Base-by-base conservation (phyloP, 768 basidiomycete genomes). In the Pholiota molesta region DNA sequence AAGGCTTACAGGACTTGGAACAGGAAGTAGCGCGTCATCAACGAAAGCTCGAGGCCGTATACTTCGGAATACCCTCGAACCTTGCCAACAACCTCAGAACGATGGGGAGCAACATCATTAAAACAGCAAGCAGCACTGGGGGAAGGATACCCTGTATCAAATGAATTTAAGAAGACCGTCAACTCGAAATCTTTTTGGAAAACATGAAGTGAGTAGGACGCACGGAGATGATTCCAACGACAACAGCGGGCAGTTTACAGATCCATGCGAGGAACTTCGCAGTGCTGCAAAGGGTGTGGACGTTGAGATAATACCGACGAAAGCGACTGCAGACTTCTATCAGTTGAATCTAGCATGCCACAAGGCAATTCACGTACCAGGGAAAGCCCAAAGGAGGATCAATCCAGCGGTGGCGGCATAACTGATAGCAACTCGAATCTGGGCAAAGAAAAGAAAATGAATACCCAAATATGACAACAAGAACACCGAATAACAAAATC, bases 1-100 rank as follows among this genome's bases (percentile, higher is more conserved):
- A 23, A 49, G 37, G 86, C 93, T 65, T 75, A 96, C 94, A 57
- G 77, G 53, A 96, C 92, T 78, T 92, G 90, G 83, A 97, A 97
- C 65, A 94, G 78, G 78, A 97, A 97, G 77, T 83, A 99, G 21
- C 97, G 81, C 1, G 87, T 88, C 96, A 98, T 97, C 70, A 99
- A 75, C 55, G 90, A 92, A 5, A 97, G 82, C 68, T 99, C 97
- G 44, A 99, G 76, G 0, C 87, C 0, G 89, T 92, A 35, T 83
- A 82, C 66, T 91, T 89, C 0, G 97, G 95, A 19, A 95, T 93
- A 19, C 97, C 97, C 76, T 99, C 94, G 57, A 97, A 90, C 19
- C 85, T 80, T 13, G 88, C 92, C 29, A 98, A 78, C 21, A 93
- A 76, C 40, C 97, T 83, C 61, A 99, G 74, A 16, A 99, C 68